Percentiles rank a stretch among this genome's conserved stretches.
These are phyloP conservation scores for Phalaenopsis hybrid DNA, from an alignment of 116 monocot species.

Conservation along the genomic window DNA sequence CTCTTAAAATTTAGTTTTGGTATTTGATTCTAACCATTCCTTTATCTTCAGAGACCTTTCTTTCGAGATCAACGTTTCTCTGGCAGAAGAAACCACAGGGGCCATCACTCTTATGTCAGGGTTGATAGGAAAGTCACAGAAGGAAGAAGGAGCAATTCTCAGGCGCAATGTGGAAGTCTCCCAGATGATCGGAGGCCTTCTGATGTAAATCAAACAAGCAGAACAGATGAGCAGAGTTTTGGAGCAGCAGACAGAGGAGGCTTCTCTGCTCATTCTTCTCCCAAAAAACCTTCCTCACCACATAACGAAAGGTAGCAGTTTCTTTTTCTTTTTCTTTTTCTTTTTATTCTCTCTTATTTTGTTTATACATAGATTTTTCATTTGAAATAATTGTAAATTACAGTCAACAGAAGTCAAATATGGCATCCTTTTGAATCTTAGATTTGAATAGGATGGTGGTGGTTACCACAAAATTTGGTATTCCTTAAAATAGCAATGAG, in stretches of 20 bases:
- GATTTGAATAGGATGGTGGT: not conserved
- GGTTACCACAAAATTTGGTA: too few relatives aligned
- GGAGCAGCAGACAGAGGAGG: slow-evolving; percentile 17
- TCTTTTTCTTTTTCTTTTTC: not conserved
- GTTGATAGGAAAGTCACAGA: slow-evolving; percentile 39
- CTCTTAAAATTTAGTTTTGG: too few relatives aligned
- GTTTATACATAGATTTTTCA: not conserved
- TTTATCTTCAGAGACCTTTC: slow-evolving; percentile 36
- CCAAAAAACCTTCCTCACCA: slow-evolving; percentile 49
- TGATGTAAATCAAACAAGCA: not conserved
- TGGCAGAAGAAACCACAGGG: slow-evolving; percentile 38
- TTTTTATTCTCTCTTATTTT: not conserved
- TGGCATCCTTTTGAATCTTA: not conserved
- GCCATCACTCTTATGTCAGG: slow-evolving; percentile 33
- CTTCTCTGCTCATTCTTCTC: slow-evolving; percentile 35
- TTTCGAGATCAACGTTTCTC: slow-evolving; percentile 43
- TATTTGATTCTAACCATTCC: not conserved
- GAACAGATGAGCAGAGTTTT: too few relatives aligned
- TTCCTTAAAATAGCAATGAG: too few relatives aligned
- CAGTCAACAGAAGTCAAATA: slow-evolving; percentile 7
- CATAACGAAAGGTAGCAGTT: slow-evolving; percentile 24
- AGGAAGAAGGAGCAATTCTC: slow-evolving; percentile 49
- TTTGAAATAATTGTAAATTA: slow-evolving; percentile 10
- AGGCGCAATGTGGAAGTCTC: slow-evolving; percentile 12
- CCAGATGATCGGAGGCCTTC: slow-evolving; percentile 27